Evolutionary conservation across 2,329 filamentous ascomycete species (phyloP).

Genomic region (Tolypocladium amazonense): DNA sequence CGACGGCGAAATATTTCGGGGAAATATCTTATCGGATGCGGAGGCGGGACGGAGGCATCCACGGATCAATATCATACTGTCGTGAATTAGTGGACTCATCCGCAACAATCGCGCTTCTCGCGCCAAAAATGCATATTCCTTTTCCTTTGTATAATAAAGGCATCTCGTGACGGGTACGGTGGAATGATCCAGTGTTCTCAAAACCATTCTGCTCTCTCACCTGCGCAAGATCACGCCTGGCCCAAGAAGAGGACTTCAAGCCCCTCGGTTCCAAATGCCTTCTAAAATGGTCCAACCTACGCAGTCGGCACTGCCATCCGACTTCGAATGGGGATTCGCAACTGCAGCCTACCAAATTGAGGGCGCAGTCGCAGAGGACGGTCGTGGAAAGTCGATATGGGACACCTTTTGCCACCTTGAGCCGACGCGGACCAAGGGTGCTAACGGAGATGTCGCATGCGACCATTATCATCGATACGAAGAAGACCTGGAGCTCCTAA

Average conservation of each 20-base stretch:
- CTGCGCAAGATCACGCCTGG: not conserved
- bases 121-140: not conserved
- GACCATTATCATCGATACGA: constrained; percentile 30
- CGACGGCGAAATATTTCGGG: not conserved
- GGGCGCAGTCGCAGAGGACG: constrained; percentile 27
- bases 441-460: constrained; percentile 35
- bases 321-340: constrained; percentile 30
- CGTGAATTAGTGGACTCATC: not conserved
- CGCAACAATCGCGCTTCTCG: not conserved
- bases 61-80: no score
- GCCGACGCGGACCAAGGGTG: constrained; percentile 26
- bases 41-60: not conserved
- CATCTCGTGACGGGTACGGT: not conserved
- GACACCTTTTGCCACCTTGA: constrained; percentile 29
- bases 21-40: not conserved
- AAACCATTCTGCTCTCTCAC: not conserved
- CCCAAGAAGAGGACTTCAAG: not conserved
- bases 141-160: not conserved
- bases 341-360: constrained; percentile 35
- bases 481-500: constrained; percentile 50
- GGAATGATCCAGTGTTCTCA: not conserved
- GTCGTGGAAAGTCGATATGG: constrained; percentile 32
- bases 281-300: constrained; percentile 3
- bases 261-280: not conserved
- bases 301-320: constrained; percentile 15